A percentile compares a stretch with the other conserved stretches of the same genome.
These are phyloP conservation scores for Rhododendron molle DNA, from an alignment of 148 eudicot genomes.

Conservation along the genomic window DNA sequence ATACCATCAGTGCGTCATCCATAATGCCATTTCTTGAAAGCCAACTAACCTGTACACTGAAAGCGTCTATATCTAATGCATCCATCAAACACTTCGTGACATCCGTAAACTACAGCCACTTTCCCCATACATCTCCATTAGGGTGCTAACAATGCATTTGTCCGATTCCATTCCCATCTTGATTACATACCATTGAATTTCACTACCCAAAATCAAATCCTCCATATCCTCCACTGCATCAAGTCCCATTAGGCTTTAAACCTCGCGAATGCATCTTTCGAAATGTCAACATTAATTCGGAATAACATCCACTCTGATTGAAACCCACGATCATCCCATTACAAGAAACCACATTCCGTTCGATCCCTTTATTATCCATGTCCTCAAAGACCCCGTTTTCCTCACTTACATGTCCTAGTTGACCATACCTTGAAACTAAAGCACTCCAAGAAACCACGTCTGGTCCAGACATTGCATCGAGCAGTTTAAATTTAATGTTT, in stretches of 20 bases:
- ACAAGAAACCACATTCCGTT: conserved; percentile 50
- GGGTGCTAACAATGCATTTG: conserved; percentile 40
- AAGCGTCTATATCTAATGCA: conserved; percentile 36
- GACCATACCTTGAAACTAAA: too few species aligned
- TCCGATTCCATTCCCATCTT: conserved; percentile 30
- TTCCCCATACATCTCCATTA: conserved; percentile 36
- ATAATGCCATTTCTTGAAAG: conserved; percentile 51
- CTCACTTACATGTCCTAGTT: too few species aligned
- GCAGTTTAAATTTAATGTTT: too few species aligned
- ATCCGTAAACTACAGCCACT: too few species aligned
- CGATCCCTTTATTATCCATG: conserved; percentile 48
- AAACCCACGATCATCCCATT: conserved; percentile 63
- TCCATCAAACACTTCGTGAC: conserved; percentile 8
- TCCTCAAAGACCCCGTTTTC: background rate
- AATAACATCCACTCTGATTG: too few species aligned
- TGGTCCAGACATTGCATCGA: too few species aligned
- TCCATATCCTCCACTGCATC: conserved; percentile 3
- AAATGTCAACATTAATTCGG: too few species aligned
- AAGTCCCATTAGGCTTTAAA: too few species aligned
- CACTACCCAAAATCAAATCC: conserved; percentile 30
- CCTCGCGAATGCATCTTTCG: too few species aligned
- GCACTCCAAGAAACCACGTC: too few species aligned
- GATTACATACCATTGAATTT: conserved; percentile 44
- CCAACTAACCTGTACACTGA: conserved; percentile 50
- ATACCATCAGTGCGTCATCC: conserved; percentile 31